Evolutionary conservation across 257 asterid species (phyloP), one percentile per base, ranked within the genome.

Genomic region (Lantana camara): DNA sequence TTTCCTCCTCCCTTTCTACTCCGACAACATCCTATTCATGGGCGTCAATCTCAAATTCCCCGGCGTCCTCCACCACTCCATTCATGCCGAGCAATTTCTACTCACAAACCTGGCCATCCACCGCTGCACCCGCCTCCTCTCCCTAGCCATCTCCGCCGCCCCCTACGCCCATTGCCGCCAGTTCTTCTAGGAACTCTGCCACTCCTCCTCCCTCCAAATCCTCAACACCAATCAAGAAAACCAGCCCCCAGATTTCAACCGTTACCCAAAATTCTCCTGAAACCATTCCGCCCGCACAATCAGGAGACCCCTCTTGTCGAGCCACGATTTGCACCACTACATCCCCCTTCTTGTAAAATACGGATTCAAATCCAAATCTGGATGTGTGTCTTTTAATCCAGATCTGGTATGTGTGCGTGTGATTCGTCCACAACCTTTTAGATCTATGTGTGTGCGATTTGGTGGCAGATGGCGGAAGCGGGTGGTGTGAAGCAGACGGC

Each of bases 111-210:
- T 80, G 29, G 71, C 76, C 9, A 60, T 74, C 46, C 73, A 83
- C 63, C 57, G 76, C 15, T 81, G 85, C 57, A 83, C 85, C n/a
- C 49, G 74, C 15, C 81, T 86, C 52, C 38, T 70, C 2, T 55
- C 70, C 23, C 61, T 86, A 35, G 84, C 93, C 40, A 89, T 85
- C 57, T 82, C 93, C 42, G 83, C 87, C 6, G 87, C 87, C 48
- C 93, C 93, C 4, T 85, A 89, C 35, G 93, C 89, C 52, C 93
- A 85, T 80, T 83, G 95, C 70, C 87, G 95, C 42, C 88, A 86
- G 63, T 86, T 86, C 71, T 57, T 86, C 21, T 91, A 86, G 61
- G 95, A 86, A 55, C 82, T 81, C 51, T 87, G 91, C 5, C 45
- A 77, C 42, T 41, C 85, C 45, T 66, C 80, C 12, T 17, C 76